Evolutionary conservation across 441 rosid genomes (phyloP).

Genomic region (Croton laevigatus): DNA sequence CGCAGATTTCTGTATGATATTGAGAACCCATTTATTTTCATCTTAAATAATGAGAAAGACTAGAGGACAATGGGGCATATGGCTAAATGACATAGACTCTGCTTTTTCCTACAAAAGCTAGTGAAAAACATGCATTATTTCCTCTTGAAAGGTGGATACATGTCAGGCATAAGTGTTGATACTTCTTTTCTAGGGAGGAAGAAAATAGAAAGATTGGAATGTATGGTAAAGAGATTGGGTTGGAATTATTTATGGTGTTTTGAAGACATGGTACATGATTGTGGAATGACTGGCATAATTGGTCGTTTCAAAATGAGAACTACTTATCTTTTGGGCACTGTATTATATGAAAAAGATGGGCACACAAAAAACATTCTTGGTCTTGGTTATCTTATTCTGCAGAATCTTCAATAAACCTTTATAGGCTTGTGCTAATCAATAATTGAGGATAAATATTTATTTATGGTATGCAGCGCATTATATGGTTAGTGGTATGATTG

Average conservation of each 20-base stretch:
- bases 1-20: not conserved
- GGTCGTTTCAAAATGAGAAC: not conserved
- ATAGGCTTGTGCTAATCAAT: not conserved
- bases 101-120: too few relatives aligned
- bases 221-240: not conserved
- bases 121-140: too few relatives aligned
- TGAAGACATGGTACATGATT: not conserved
- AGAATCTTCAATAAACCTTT: not conserved
- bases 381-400: not conserved
- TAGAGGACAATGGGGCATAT: too few relatives aligned
- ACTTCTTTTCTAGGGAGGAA: too few relatives aligned
- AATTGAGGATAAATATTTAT: too few relatives aligned
- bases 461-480: not conserved
- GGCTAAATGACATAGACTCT: too few relatives aligned
- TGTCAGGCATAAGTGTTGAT: too few relatives aligned
- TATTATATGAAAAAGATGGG: not conserved
- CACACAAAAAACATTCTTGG: not conserved
- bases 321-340: not conserved
- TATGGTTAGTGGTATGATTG: not conserved
- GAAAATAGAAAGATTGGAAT: too few relatives aligned
- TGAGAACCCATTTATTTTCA: not conserved
- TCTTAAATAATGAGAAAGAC: not conserved
- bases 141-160: too few relatives aligned
- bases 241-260: not conserved
- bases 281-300: not conserved